Base-by-base conservation (phyloP, 2,329 filamentous ascomycete genomes). In the Fusarium pininemorale region DNA sequence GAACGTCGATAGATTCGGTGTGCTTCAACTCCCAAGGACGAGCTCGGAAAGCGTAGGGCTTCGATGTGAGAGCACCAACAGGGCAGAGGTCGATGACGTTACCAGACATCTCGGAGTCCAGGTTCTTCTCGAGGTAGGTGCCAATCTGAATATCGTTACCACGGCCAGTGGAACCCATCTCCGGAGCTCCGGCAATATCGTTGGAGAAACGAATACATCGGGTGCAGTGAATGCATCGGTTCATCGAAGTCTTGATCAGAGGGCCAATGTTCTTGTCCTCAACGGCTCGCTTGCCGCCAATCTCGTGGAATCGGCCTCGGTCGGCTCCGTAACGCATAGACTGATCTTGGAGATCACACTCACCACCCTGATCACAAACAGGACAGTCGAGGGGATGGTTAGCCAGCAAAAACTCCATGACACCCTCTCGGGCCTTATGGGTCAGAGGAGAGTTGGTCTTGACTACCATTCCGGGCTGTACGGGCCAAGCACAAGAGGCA, bases 241-340 rank as follows among this genome's bases (percentile, higher is more conserved):
- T 99, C 96, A 99, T 99, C 56, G 96, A 99, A 7, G 96, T 99
- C 90, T 99, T 99, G 86, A 99, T 94, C 77, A 99, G 85, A 61
- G 96, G 96, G 41, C 96, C 96, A 80, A 99, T 98, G 84, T 99
- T 98, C 90, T 99, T 99, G 85, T 99, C 96, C 87, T 99, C 96
- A 44, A 98, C 95, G 32, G 95, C 96, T 87, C 96, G 94, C 90
- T 99, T 99, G 85, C 96, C 96, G 63, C 90, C 92, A 80, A 97
- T 85, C 85, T 99, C 96, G 86, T 99, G 96, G 87, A 99, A 99
- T 79, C 96, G 93, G 72, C 96, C 96, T 82, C 96, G 91, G 85
- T 99, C 96, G 74, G 93, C 94, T 80, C 96, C 96, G 83, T 99
- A 99, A 84, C 96, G 91, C 96, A 99, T 98, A 63, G 96, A 98